Evolutionary conservation across 495 filamentous ascomycete species (phyloP), one percentile per base, ranked within the genome.

Genomic region (Penicillium waksmanii): DNA sequence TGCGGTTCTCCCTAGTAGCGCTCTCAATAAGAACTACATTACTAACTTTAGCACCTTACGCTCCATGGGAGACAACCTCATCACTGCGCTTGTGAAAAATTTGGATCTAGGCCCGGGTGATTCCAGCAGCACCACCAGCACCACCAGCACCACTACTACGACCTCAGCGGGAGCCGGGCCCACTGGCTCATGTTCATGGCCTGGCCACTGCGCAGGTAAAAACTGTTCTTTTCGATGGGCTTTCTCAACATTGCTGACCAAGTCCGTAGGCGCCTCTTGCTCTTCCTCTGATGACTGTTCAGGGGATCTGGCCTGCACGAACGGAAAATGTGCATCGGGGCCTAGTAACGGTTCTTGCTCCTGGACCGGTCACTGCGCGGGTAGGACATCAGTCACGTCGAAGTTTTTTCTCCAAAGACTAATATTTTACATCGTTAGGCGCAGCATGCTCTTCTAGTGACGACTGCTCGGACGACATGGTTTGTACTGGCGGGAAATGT

Each of bases 51-150:
- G 38, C 33, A 66, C 63, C 3, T 56, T 77, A 5, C 68, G 66
- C 3, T 68, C 71, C 7, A 73, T 69, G 67, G 72, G 73, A 3
- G 71, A 76, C 43, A 65, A 57, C 17, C 55, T 74, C 9, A 55
- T 71, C 35, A 63, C 51, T 36, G 48, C 61, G 13, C 58, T 76
- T 81, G 89, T 57, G n/a, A 63, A 65, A 48, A 67, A 59, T 15
- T 47, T 63, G 4, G 62, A 65, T 31, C 51, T 76, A 23, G 51
- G 31, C 3, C 50, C 61, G 38, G 54, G 54, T 17, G 62, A 58
- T 0, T 51, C 65, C 8, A 56, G 55, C 21, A 19, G 47, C 19
- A 38, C 36, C 21, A 50, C 56, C 17, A 44, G 13, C 1, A 23
- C 56, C 17, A 44, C 18, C 1, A 23, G 23, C 4, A 23, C 23